Evolutionary conservation across 352 stramenopile genomes (phyloP).

Genomic region (Phytophthora europaea): DNA sequence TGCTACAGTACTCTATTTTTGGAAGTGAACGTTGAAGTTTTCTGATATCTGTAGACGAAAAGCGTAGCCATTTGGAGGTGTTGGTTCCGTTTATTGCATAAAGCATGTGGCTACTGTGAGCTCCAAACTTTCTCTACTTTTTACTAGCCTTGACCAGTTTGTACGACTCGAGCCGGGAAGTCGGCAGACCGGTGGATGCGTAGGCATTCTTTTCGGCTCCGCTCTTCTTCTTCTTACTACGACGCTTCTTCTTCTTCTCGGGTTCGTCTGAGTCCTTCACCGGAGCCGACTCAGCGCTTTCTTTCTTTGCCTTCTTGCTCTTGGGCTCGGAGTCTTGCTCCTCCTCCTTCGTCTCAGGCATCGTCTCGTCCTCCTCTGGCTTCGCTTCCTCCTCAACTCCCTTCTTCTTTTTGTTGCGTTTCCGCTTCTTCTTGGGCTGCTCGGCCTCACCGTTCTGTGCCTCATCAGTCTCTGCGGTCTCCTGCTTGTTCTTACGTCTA

Average conservation of each 20-base stretch:
- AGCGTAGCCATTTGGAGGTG: constrained; percentile 3
- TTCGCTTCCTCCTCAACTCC: constrained; percentile 18
- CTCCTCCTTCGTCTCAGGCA: constrained; percentile 7
- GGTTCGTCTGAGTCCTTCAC: constrained; percentile 24
- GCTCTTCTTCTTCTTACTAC: constrained; percentile 71
- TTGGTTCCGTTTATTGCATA: constrained; percentile 1
- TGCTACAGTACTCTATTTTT: constrained; percentile 9
- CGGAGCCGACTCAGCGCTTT: constrained; percentile 10
- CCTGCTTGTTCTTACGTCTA: constrained; percentile 48
- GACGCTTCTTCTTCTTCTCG: constrained; percentile 68
- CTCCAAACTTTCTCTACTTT: constrained; percentile 47
- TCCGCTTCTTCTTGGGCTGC: constrained; percentile 72
- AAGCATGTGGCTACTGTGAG: background rate
- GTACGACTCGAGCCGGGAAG: constrained; percentile 87
- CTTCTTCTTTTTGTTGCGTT: constrained; percentile 78
- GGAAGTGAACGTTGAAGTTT: constrained; percentile 20
- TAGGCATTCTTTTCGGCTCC: constrained; percentile 51
- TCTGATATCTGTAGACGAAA: constrained; percentile 18
- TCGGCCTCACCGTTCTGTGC: constrained; percentile 30
- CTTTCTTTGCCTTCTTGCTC: constrained; percentile 51
- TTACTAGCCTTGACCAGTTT: constrained; percentile 76
- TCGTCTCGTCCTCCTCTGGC: constrained; percentile 24
- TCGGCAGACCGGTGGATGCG: constrained; percentile 65
- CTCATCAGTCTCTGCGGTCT: constrained; percentile 21
- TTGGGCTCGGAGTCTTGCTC: constrained; percentile 35